These are phyloP conservation scores for Pseudofabraea citricarpa DNA, from an alignment of 2,329 filamentous ascomycete species.

Conservation along the genomic window DNA sequence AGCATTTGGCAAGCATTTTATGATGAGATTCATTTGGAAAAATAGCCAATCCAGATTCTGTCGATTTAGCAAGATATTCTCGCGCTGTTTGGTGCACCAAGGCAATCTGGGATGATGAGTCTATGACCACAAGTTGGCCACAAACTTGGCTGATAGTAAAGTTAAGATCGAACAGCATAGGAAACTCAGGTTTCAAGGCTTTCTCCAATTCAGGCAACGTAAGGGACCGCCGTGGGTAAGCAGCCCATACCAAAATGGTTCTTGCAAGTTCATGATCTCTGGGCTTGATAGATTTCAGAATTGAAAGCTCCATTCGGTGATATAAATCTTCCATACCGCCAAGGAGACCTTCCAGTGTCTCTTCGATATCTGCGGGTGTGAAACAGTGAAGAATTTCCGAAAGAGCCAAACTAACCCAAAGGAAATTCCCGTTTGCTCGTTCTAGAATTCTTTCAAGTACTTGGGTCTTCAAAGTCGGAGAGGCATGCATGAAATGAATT, in stretches of 20 bases:
- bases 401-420: constrained; percentile 4
- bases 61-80: constrained; percentile 15
- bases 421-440: constrained; percentile 5
- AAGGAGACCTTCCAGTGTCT: constrained; percentile 18
- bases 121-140: constrained; percentile 23
- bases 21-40: constrained; percentile 11
- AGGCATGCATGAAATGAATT: constrained; percentile 1
- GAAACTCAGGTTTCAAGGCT: constrained; percentile 17
- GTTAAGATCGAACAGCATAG: constrained; percentile 13
- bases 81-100: constrained; percentile 25
- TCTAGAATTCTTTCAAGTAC: constrained; percentile 1
- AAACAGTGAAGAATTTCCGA: constrained; percentile 1
- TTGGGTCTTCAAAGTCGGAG: not conserved
- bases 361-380: constrained; percentile 2
- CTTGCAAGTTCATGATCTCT: constrained; percentile 10
- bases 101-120: constrained; percentile 7
- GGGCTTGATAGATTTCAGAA: constrained; percentile 6
- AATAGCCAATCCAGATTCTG: not conserved
- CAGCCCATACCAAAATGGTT: constrained; percentile 21
- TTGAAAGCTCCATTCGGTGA: constrained; percentile 20
- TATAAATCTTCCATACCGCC: constrained; percentile 24
- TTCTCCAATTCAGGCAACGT: constrained; percentile 20
- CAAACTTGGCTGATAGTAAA: constrained; percentile 20
- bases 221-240: constrained; percentile 19
- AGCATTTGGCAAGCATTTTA: constrained; percentile 1